Evolutionary conservation across 2,329 filamentous ascomycete species (phyloP).

Genomic region (Colletotrichum horii): DNA sequence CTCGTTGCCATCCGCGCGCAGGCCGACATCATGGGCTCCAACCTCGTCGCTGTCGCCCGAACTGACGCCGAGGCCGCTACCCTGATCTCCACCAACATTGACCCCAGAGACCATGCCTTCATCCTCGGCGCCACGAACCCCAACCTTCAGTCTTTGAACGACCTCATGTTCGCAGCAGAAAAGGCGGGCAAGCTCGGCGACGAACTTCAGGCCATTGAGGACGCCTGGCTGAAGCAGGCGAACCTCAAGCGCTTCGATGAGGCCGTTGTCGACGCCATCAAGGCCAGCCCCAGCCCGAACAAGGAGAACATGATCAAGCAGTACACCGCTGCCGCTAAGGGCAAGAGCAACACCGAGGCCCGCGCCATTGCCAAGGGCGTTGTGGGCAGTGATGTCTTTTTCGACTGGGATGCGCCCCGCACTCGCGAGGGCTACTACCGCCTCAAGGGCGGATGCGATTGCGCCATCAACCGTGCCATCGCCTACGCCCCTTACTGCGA

Average conservation of each 20-base stretch:
- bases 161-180: conserved; percentile 90
- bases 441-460: conserved; percentile 88
- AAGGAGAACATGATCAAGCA: conserved; percentile 71
- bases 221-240: conserved; percentile 81
- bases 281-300: conserved; percentile 68
- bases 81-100: conserved; percentile 94
- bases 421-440: conserved; percentile 96
- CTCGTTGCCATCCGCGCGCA: conserved; percentile 96
- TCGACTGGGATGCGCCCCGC: conserved; percentile 93
- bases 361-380: conserved; percentile 79
- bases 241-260: conserved; percentile 89
- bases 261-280: conserved; percentile 83
- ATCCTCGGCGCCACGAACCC: conserved; percentile 91
- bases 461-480: conserved; percentile 86
- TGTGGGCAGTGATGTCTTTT: conserved; percentile 82
- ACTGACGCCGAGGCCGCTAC: conserved; percentile 98
- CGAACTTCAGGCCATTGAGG: conserved; percentile 89
- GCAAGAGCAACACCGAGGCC: conserved; percentile 86
- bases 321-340: conserved; percentile 73
- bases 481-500: conserved; percentile 94
- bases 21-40: conserved; percentile 96
- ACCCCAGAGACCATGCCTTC: conserved; percentile 93
- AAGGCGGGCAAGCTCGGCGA: conserved; percentile 78
- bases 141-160: conserved; percentile 80
- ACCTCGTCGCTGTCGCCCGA: conserved; percentile 89